Conservation (phyloP, 495 filamentous ascomycete species). For the Penicillium cosmopolitanum region DNA sequence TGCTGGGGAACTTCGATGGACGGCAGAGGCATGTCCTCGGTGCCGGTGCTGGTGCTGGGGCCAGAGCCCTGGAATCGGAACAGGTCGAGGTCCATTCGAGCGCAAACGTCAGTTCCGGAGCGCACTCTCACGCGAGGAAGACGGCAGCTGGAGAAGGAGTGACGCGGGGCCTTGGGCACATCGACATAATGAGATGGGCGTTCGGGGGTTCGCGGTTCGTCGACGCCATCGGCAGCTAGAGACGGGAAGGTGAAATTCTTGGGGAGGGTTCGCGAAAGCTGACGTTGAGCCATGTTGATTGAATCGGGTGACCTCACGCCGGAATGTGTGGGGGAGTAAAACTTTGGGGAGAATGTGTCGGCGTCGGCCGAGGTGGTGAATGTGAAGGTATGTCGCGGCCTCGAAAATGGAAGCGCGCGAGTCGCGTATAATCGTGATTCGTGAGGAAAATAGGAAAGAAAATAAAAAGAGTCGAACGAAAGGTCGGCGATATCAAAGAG, state of each 20-base stretch:
- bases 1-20: conserved; percentile 60
- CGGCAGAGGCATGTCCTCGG: conserved; percentile 55
- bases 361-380: conserved; percentile 1
- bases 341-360: conserved; percentile 7
- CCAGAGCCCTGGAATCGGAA: conserved; percentile 32
- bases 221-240: conserved; percentile 38
- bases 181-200: conserved; percentile 45
- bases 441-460: conserved; percentile 32
- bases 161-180: conserved; percentile 51
- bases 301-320: conserved; percentile 7
- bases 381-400: conserved; percentile 1
- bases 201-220: conserved; percentile 62
- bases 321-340: conserved; percentile 17
- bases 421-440: conserved; percentile 38
- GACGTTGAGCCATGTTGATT: conserved; percentile 50
- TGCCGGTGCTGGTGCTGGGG: background rate
- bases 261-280: conserved; percentile 66
- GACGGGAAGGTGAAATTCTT: conserved; percentile 68
- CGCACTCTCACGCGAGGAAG: conserved; percentile 49
- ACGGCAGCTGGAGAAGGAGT: conserved; percentile 54
- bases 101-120: conserved; percentile 48
- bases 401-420: conserved; percentile 24
- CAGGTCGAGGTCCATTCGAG: conserved; percentile 38
- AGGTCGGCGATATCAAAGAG: too few relatives aligned
- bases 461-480: background rate